Percentiles rank a stretch among this genome's conserved stretches.
These are phyloP conservation scores for Phaeosphaeriaceae sp. DNA, from an alignment of 2,329 filamentous ascomycete species.

Conservation along the genomic window DNA sequence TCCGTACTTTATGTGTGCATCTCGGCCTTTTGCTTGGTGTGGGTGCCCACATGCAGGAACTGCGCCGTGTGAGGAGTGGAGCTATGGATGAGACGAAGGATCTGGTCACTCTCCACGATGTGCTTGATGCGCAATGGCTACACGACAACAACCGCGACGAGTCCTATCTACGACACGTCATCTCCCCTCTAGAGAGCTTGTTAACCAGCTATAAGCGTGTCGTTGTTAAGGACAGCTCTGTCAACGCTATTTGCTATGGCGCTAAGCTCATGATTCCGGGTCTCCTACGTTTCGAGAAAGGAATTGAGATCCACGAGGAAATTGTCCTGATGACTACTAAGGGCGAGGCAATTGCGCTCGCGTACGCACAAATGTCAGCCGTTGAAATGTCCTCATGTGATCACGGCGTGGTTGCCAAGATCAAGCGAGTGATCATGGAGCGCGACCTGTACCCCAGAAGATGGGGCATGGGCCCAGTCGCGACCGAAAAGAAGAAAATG, in stretches of 20 bases:
- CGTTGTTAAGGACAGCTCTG: slow-evolving; percentile 94
- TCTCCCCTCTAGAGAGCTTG: slow-evolving; percentile 89
- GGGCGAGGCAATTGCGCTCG: slow-evolving; percentile 96
- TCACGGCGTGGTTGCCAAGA: slow-evolving; percentile 96
- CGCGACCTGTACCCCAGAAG: slow-evolving; percentile 94
- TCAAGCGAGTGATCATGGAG: slow-evolving; percentile 99
- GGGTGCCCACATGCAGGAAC: slow-evolving; percentile 97
- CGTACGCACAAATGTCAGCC: slow-evolving; percentile 96
- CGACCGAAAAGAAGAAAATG: slow-evolving; percentile 99
- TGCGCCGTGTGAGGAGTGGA: slow-evolving; percentile 89
- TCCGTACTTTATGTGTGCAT: slow-evolving; percentile 97
- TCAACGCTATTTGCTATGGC: slow-evolving; percentile 98
- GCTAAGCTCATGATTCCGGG: slow-evolving; percentile 99
- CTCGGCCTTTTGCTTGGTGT: slow-evolving; percentile 79
- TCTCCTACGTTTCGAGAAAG: slow-evolving; percentile 88
- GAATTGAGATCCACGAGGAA: slow-evolving; percentile 94
- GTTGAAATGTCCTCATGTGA: slow-evolving; percentile 97
- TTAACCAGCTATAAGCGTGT: slow-evolving; percentile 94
- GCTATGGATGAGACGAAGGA: slow-evolving; percentile 91
- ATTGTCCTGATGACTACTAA: slow-evolving; percentile 99
- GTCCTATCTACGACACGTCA: slow-evolving; percentile 87
- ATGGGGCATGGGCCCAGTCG: slow-evolving; percentile 95
- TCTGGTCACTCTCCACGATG: slow-evolving; percentile 92
- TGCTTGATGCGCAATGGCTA: slow-evolving; percentile 94
- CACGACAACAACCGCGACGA: slow-evolving; percentile 97